Evolutionary conservation across 352 stramenopile species (phyloP).

Genomic region (Pythium aristosporum): DNA sequence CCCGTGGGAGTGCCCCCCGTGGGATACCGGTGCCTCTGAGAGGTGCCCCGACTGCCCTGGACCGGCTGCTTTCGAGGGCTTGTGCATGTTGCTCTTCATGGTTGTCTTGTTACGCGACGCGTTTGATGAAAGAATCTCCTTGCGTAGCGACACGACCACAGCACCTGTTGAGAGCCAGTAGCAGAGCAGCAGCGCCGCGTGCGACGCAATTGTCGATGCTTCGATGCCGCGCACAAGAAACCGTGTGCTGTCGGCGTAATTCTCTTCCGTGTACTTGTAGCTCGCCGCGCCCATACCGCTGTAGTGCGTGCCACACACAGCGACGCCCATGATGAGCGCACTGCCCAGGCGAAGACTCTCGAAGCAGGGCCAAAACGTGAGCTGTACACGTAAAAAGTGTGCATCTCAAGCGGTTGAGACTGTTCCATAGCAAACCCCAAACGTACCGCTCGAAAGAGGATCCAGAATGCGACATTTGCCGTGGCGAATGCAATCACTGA

Average conservation of each 20-base stretch:
- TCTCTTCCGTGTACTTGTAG: constrained; percentile 49
- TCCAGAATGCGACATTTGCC: constrained; percentile 68
- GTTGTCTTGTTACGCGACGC: constrained; percentile 7
- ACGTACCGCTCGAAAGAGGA: constrained; percentile 58
- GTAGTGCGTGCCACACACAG: constrained; percentile 73
- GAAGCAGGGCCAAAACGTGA: constrained; percentile 64
- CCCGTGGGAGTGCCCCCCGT: background rate
- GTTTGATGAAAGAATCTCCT: constrained; percentile 15
- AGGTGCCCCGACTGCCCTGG: constrained; percentile 1
- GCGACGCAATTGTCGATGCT: constrained; percentile 42
- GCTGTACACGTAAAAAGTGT: constrained; percentile 15
- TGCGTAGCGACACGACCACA: constrained; percentile 26
- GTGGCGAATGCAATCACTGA: constrained; percentile 58
- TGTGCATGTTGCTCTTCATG: constrained; percentile 13
- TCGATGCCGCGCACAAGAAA: constrained; percentile 38
- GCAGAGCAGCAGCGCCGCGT: constrained; percentile 52
- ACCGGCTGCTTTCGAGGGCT: constrained; percentile 12
- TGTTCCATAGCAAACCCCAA: too few relatives aligned
- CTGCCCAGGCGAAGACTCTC: constrained; percentile 55
- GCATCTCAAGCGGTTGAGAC: background rate
- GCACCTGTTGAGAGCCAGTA: constrained; percentile 51
- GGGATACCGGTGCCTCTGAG: constrained; percentile 4
- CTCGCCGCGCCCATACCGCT: constrained; percentile 52
- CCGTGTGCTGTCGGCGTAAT: constrained; percentile 27
- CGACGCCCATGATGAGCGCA: constrained; percentile 67